Evolutionary conservation across 169 alveolate genomes (phyloP).

Genomic region (Theileria equi): DNA sequence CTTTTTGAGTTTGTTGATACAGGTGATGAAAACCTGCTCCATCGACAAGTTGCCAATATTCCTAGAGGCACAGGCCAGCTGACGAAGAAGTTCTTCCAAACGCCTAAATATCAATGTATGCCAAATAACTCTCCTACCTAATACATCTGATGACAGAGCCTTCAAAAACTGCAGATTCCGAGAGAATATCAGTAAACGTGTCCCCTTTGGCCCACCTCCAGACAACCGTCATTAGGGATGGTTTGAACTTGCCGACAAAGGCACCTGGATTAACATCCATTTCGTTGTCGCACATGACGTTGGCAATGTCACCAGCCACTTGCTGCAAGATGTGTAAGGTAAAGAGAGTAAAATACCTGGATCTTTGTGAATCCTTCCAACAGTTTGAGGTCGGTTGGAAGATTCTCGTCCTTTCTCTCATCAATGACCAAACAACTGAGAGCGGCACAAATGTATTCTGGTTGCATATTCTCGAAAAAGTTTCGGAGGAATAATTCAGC

Average conservation of each 20-base stretch:
- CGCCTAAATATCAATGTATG: slow-evolving; percentile 77
- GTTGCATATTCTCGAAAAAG: slow-evolving; percentile 87
- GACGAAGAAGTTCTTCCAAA: slow-evolving; percentile 95
- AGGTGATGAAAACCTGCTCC: slow-evolving; percentile 89
- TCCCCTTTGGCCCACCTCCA: slow-evolving; percentile 95
- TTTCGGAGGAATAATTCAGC: slow-evolving; percentile 92
- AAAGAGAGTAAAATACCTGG: slow-evolving; percentile 3
- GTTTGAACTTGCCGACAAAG: slow-evolving; percentile 87
- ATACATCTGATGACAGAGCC: slow-evolving; percentile 94
- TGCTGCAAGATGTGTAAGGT: slow-evolving; percentile 26
- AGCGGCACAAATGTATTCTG: slow-evolving; percentile 92
- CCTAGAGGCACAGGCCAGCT: slow-evolving; percentile 94
- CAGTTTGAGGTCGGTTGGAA: slow-evolving; percentile 68
- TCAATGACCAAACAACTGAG: slow-evolving; percentile 91
- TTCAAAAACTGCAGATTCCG: slow-evolving; percentile 92
- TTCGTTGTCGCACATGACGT: slow-evolving; percentile 81
- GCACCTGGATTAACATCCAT: slow-evolving; percentile 84
- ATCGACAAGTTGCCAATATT: slow-evolving; percentile 93
- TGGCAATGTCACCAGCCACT: slow-evolving; percentile 80
- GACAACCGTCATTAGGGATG: slow-evolving; percentile 91
- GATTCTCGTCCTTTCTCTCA: slow-evolving; percentile 80
- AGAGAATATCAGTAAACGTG: slow-evolving; percentile 89
- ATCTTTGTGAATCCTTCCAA: slow-evolving; percentile 65
- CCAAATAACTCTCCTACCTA: slow-evolving; percentile 39
- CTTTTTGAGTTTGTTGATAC: slow-evolving; percentile 89